These are phyloP conservation scores for Blastobotrys mokoenaii DNA, from an alignment of 805 yeast species.

Conservation along the genomic window DNA sequence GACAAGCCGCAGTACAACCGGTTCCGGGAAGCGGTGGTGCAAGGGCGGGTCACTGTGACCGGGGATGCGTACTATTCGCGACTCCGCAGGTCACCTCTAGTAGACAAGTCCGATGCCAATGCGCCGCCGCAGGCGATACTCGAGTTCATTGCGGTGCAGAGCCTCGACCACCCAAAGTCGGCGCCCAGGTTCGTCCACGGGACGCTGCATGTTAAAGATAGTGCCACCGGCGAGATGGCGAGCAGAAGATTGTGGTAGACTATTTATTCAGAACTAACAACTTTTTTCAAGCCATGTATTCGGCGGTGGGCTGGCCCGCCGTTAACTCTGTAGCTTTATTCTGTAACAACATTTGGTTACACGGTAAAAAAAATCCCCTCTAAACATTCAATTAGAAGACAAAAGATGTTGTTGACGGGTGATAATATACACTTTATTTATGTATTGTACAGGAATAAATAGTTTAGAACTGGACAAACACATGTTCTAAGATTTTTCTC, in stretches of 20 bases:
- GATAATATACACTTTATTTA: no score
- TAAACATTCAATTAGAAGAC: no score
- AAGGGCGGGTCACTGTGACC: constrained; percentile 7
- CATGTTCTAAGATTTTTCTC: constrained; percentile 40
- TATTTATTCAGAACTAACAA: no score
- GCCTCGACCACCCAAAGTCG: constrained; percentile 10
- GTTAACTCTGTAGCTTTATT: no score
- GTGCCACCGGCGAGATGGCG: not conserved
- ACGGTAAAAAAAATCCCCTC: no score
- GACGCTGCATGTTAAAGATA: constrained; percentile 2
- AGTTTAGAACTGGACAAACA: constrained; percentile 4
- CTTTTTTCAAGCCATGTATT: no score
- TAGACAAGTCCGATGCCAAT: not conserved
- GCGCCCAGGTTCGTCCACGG: constrained; percentile 9
- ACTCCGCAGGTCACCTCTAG: no score
- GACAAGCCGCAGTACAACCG: constrained; percentile 4
- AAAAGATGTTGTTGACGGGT: no score
- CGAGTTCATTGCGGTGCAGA: constrained; percentile 9
- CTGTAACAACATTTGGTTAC: no score
- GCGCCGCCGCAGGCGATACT: constrained; percentile 2
- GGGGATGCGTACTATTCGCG: not conserved
- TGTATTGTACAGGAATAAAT: not conserved
- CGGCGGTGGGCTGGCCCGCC: no score
- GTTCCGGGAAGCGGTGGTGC: constrained; percentile 11
- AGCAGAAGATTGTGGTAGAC: not conserved